Conservation (phyloP, 495 filamentous ascomycete genomes). For the Neurospora sp. region DNA sequence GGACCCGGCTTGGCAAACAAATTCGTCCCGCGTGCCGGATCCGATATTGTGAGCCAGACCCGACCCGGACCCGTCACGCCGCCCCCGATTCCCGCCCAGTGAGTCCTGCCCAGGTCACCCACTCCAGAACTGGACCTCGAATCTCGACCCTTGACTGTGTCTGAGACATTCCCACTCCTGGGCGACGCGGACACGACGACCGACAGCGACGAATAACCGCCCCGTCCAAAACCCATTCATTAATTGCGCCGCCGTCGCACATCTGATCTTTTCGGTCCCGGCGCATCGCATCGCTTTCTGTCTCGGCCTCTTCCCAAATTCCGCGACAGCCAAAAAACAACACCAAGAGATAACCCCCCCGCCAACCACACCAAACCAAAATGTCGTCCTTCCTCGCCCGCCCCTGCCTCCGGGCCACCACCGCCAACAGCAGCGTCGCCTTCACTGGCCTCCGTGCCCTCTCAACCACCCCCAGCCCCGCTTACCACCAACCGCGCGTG, state of each 20-base stretch:
- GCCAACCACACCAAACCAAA: constrained; percentile 8
- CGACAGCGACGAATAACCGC: neutral
- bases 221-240: neutral
- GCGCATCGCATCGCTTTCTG: neutral
- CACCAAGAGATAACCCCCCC: constrained; percentile 4
- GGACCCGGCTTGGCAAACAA: neutral
- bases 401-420: constrained; percentile 14
- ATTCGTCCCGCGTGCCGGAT: neutral
- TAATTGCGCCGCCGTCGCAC: neutral
- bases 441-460: neutral
- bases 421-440: constrained; percentile 2
- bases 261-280: neutral
- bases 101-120: neutral
- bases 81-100: neutral
- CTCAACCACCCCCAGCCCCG: constrained; percentile 1
- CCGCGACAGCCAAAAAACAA: neutral
- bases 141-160: neutral
- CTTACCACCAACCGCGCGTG: constrained; percentile 13
- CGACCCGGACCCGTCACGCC: neutral
- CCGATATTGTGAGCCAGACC: neutral
- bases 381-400: constrained; percentile 6
- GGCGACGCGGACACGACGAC: neutral
- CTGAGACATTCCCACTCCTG: neutral
- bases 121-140: neutral
- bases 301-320: neutral